These are phyloP conservation scores for Cynara cardunculus DNA, from an alignment of 129 eudicot species.

Conservation along the genomic window DNA sequence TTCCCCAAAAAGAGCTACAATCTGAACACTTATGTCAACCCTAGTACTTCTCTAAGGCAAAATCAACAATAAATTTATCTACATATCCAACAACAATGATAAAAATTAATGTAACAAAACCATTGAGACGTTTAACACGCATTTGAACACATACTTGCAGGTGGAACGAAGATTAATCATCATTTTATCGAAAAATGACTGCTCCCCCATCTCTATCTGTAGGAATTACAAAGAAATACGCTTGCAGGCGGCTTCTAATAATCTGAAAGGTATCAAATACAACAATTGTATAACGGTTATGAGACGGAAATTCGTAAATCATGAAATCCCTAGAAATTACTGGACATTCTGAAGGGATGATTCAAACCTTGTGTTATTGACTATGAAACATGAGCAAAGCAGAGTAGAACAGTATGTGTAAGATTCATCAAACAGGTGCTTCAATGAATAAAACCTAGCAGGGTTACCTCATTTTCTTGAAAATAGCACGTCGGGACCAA, in stretches of 20 bases:
- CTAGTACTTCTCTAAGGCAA: not conserved
- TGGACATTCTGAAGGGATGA: not conserved
- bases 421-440: not conserved
- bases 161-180: conserved; percentile 74
- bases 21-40: not conserved
- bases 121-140: not conserved
- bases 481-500: not conserved
- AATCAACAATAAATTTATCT: not conserved
- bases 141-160: conserved; percentile 59
- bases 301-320: not conserved
- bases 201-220: conserved; percentile 50
- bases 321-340: not conserved
- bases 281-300: not conserved
- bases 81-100: not conserved
- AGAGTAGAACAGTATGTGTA: not conserved
- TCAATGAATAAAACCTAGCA: not conserved
- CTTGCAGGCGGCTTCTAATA: not conserved
- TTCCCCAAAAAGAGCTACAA: not conserved
- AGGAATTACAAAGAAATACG: not conserved
- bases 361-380: not conserved
- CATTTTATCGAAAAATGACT: conserved; percentile 52
- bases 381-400: not conserved
- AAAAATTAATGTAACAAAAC: not conserved
- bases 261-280: conserved; percentile 4
- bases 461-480: no score